A percentile compares a stretch with the other conserved stretches of the same genome.
Evolutionary conservation across 371 early-diverging fungal species (phyloP).

Genomic region (Haplosporangium sp.): DNA sequence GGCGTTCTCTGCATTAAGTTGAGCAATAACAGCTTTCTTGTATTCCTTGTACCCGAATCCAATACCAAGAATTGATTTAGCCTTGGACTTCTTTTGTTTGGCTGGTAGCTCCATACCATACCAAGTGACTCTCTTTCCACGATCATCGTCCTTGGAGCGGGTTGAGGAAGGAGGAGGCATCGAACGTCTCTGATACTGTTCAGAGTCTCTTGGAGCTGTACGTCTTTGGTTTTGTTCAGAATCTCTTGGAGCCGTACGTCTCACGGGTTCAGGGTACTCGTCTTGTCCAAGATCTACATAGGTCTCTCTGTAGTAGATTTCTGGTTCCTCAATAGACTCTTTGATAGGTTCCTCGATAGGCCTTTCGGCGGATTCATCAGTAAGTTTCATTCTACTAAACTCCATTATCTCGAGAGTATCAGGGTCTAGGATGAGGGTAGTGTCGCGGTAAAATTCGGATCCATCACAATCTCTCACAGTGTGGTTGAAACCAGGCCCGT

Average conservation of each 20-base stretch:
- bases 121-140: conserved; percentile 17
- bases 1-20: not conserved
- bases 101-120: conserved; percentile 13
- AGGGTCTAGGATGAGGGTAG: not conserved
- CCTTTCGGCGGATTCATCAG: too few species aligned
- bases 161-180: conserved; percentile 8
- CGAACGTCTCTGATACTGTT: not conserved
- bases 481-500: not conserved
- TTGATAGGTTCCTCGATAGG: too few species aligned
- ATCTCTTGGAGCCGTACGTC: too few species aligned
- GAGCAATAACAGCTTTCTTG: conserved; percentile 14
- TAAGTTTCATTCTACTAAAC: too few species aligned
- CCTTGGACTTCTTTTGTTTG: conserved; percentile 9
- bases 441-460: not conserved
- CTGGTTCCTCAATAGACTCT: not conserved
- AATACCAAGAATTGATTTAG: not conserved
- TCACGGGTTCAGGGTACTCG: not conserved
- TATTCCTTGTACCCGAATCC: conserved; percentile 39
- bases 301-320: not conserved
- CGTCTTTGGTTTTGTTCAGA: not conserved
- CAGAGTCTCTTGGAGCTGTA: not conserved
- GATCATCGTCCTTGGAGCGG: not conserved
- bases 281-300: not conserved
- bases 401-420: not conserved
- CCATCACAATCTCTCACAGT: not conserved